Percentiles rank a stretch among this genome's conserved stretches.
Evolutionary conservation across 2,329 filamentous ascomycete species (phyloP).

Genomic region (Penicillium rolfsii): DNA sequence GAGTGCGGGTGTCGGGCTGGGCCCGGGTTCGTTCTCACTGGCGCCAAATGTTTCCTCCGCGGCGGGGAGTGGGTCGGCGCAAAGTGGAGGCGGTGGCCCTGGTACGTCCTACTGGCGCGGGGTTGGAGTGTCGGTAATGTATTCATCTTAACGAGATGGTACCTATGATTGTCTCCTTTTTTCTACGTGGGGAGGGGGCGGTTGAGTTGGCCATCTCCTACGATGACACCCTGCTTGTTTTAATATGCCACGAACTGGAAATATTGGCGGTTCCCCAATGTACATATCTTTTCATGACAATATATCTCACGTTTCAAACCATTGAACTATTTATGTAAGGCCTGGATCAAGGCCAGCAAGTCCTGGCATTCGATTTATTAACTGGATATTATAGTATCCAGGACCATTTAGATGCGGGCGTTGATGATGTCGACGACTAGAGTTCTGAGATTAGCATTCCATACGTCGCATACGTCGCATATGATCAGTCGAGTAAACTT

Average conservation of each 20-base stretch:
- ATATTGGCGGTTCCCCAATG: slow-evolving; percentile 26
- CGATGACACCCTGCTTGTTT: not conserved
- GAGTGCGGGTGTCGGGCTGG: slow-evolving; percentile 83
- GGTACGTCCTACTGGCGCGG: slow-evolving; percentile 45
- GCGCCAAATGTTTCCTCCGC: slow-evolving; percentile 31
- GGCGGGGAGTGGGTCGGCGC: slow-evolving; percentile 30
- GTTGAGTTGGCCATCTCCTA: not conserved
- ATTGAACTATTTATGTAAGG: slow-evolving; percentile 19
- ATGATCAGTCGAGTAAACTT: slow-evolving; percentile 45
- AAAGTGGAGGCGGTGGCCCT: slow-evolving; percentile 32
- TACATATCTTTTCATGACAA: slow-evolving; percentile 35
- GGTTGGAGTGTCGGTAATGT: slow-evolving; percentile 48
- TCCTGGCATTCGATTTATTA: slow-evolving; percentile 9
- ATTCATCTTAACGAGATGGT: slow-evolving; percentile 40
- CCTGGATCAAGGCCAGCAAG: slow-evolving; percentile 14
- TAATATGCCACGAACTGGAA: slow-evolving; percentile 18
- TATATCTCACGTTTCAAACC: slow-evolving; percentile 29
- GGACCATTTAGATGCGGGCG: slow-evolving; percentile 52
- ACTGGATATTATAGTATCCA: slow-evolving; percentile 24
- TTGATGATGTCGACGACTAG: slow-evolving; percentile 71
- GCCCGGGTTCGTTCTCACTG: slow-evolving; percentile 52
- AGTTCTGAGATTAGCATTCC: slow-evolving; percentile 13
- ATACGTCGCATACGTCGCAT: not conserved
- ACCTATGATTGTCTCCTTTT: not conserved
- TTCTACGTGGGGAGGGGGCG: not conserved